A percentile compares a stretch with the other conserved stretches of the same genome.
Conservation (phyloP, 1,284 basidiomycete species). For the Golubevia sp. region DNA sequence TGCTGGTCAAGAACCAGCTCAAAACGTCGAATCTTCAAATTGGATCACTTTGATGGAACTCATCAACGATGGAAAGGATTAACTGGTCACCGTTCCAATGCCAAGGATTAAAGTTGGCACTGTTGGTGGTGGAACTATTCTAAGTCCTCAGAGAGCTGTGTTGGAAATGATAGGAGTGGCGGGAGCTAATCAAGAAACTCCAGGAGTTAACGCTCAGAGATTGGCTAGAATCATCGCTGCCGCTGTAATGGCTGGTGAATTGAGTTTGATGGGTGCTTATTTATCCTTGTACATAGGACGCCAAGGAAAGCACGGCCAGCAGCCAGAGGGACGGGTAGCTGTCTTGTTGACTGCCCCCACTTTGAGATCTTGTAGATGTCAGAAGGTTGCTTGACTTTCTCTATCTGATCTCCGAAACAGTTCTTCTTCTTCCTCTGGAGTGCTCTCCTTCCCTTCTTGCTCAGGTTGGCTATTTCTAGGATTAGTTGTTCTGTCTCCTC, state of each 20-base stretch:
- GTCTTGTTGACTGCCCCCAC: too few species aligned
- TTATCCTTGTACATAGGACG: too few species aligned
- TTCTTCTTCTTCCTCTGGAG: too few species aligned
- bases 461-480: too few species aligned
- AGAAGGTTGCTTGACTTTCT: too few species aligned
- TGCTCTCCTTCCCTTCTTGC: too few species aligned
- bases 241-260: conserved; percentile 59
- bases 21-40: conserved; percentile 58
- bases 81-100: conserved; percentile 56
- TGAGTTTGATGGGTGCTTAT: conserved; percentile 57
- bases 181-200: conserved; percentile 41
- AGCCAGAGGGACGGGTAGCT: too few species aligned
- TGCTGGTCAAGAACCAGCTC: conserved; percentile 59
- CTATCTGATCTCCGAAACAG: too few species aligned
- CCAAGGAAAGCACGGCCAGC: too few species aligned
- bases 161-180: conserved; percentile 56
- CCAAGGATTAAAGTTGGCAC: conserved; percentile 61
- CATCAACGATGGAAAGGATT: conserved; percentile 42
- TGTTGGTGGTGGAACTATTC: conserved; percentile 54
- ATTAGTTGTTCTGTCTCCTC: too few species aligned
- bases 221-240: conserved; percentile 57
- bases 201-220: conserved; percentile 58
- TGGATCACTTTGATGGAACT: conserved; percentile 61
- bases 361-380: too few species aligned
- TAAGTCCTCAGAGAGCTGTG: conserved; percentile 54